Evolutionary conservation across 1,139 yeast genomes (phyloP).

Genomic region (Kazachstania sp.): DNA sequence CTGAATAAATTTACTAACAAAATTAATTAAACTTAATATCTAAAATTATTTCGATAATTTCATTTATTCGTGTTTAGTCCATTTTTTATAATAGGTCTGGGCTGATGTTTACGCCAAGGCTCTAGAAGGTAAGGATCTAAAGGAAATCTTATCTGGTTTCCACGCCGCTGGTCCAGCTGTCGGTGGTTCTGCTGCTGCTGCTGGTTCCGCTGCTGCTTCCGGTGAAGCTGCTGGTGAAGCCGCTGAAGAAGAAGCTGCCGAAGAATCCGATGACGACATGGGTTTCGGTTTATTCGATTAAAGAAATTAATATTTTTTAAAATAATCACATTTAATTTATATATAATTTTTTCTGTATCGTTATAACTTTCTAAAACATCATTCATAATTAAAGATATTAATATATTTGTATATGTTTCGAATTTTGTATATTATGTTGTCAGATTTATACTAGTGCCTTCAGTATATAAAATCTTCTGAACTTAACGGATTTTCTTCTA

Average conservation of each 20-base stretch:
- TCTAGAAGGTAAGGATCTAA: constrained; percentile 91
- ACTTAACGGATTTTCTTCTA: not conserved
- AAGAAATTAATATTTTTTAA: constrained; percentile 2
- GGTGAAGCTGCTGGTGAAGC: constrained; percentile 65
- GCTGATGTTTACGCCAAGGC: constrained; percentile 94
- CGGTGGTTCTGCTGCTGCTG: constrained; percentile 80
- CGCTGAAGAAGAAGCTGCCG: constrained; percentile 17
- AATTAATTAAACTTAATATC: not conserved
- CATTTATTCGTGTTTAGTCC: not conserved
- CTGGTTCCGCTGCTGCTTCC: constrained; percentile 58
- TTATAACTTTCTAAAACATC: constrained; percentile 1
- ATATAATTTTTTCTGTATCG: constrained; percentile 1
- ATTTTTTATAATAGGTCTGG: constrained; percentile 50
- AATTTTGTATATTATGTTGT: too few species aligned
- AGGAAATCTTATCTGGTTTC: constrained; percentile 79
- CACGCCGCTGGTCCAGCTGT: constrained; percentile 95
- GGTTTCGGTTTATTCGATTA: constrained; percentile 4
- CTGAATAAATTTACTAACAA: constrained; percentile 1
- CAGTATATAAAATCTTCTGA: not conserved
- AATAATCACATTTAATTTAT: constrained; percentile 6
- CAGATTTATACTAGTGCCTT: too few species aligned
- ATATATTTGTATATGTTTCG: too few species aligned
- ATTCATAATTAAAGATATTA: not conserved
- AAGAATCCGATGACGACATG: constrained; percentile 2
- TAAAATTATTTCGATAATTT: not conserved